Evolutionary conservation across 345 rosid genomes (phyloP), one percentile per base, ranked within the genome.

Genomic region (Eucalyptus pauciflora): DNA sequence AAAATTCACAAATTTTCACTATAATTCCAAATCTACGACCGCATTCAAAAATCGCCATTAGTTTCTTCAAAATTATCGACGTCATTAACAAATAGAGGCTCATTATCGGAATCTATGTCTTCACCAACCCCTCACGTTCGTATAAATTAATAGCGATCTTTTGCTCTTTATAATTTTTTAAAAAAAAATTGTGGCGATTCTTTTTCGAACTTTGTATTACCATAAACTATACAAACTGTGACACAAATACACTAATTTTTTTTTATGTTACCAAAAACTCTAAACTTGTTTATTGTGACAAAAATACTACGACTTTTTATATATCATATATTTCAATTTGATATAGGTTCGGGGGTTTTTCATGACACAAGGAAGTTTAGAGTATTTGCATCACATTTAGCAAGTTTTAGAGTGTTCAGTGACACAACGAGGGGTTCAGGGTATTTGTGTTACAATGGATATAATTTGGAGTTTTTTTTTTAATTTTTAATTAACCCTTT

Each of bases 291-390:
- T 25, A 24, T 22, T 24, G 13, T 24, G 3, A 56, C 13, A 56
- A 22, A 56, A 56, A 56, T 56, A 2, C 6, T 6, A 24, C 29
- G 24, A 56, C 62, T 10, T 9, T 24, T 56, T 56, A 24, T 24
- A 9, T 10, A 10, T 25, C 0, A 5, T 24, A 0, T 56, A 56
- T 56, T 56, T 22, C 6, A 56, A 3, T 56, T 56, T 22, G 6
- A 25, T 56, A 56, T 56, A 56, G 24, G 13, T 52, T 52, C 4
- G 12, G 13, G 1, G 5, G 24, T 8, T 56, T 51, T 56, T 56
- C 10, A 56, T 56, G 2, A 24, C 62, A 56, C 2, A 24, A 22
- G 2, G 2, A 56, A 56, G 6, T 56, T 22, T 1, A 0, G 1
- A 1, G 29, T 56, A 51, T 24, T 56, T 56, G 3, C 24, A 10